These are phyloP conservation scores for Pythium diclinum DNA, from an alignment of 352 stramenopile species.

Conservation along the genomic window DNA sequence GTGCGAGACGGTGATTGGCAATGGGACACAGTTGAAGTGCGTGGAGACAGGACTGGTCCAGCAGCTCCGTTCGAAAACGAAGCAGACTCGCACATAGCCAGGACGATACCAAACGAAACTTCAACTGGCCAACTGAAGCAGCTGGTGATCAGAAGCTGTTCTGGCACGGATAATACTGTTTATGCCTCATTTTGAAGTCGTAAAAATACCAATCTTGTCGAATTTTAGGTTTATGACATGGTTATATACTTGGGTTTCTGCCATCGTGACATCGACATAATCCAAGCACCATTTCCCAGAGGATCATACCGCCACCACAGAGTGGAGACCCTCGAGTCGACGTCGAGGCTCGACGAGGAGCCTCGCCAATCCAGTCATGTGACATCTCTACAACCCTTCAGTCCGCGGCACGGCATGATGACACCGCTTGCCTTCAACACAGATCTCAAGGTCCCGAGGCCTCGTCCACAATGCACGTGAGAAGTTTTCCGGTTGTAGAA, in stretches of 20 bases:
- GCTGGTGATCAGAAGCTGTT: neutral
- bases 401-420: too few relatives aligned
- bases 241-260: neutral
- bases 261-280: neutral
- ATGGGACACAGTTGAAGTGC: slow-evolving; percentile 4
- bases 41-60: neutral
- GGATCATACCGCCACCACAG: neutral
- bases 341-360: too few relatives aligned
- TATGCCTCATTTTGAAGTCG: neutral
- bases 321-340: too few relatives aligned
- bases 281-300: neutral
- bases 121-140: slow-evolving; percentile 3
- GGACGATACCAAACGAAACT: neutral
- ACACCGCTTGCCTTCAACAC: too few relatives aligned
- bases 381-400: too few relatives aligned
- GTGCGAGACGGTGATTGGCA: slow-evolving; percentile 5
- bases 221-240: neutral
- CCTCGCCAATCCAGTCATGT: too few relatives aligned
- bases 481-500: too few relatives aligned
- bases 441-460: too few relatives aligned
- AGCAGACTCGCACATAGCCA: slow-evolving; percentile 4
- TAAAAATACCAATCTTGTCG: too few relatives aligned
- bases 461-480: too few relatives aligned
- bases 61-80: neutral
- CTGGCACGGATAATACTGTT: neutral